Evolutionary conservation across 208 protist genomes (phyloP).

Genomic region (Crithidia fasciculata): DNA sequence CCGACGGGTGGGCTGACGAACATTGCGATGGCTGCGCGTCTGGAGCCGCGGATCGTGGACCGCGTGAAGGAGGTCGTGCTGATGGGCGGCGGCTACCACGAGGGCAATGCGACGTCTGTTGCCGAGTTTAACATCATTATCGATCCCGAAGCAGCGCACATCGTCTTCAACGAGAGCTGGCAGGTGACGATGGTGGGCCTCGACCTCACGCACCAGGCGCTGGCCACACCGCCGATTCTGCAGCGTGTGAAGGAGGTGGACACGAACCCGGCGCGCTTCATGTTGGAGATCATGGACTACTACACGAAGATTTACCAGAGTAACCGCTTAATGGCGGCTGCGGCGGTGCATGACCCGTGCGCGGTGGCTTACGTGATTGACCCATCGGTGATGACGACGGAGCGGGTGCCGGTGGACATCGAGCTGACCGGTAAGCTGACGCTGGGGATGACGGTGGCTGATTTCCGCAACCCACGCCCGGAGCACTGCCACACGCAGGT

Average conservation of each 20-base stretch:
- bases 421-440: conserved; percentile 52
- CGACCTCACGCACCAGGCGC: conserved; percentile 82
- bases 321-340: conserved; percentile 27
- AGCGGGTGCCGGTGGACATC: conserved; percentile 58
- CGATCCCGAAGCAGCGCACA: conserved; percentile 81
- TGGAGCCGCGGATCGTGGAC: conserved; percentile 74
- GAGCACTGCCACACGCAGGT: conserved; percentile 68
- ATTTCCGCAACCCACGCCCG: conserved; percentile 41
- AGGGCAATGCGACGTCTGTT: conserved; percentile 58
- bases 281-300: conserved; percentile 55
- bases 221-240: conserved; percentile 53
- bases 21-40: conserved; percentile 67
- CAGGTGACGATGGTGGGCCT: conserved; percentile 82
- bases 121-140: conserved; percentile 85
- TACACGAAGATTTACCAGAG: conserved; percentile 59
- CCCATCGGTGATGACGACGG: conserved; percentile 60
- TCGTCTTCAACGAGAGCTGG: conserved; percentile 75
- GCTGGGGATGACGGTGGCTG: conserved; percentile 65
- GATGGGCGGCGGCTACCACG: conserved; percentile 76
- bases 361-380: conserved; percentile 80
- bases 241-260: conserved; percentile 43
- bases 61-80: conserved; percentile 79
- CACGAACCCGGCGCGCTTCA: conserved; percentile 42
- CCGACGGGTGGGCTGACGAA: conserved; percentile 84
- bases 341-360: conserved; percentile 76